A percentile compares a stretch with the other conserved stretches of the same genome.
Conservation (phyloP, 176 grass and related monocot species). For the Oryza australiensis region DNA sequence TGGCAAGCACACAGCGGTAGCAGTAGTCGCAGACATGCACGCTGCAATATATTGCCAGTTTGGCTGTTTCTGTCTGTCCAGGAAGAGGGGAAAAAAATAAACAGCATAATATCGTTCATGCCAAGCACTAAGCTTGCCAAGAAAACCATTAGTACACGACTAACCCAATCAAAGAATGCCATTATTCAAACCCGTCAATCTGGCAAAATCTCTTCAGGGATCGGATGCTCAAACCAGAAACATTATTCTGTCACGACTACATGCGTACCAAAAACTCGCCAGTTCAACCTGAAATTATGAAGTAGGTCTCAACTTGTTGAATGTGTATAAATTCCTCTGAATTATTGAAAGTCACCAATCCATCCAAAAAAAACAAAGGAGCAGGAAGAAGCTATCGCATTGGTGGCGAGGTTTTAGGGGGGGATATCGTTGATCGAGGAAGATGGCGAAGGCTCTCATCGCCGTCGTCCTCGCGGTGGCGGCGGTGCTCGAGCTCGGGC, state of each 20-base stretch:
- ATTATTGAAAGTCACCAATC: not conserved
- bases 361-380: not conserved
- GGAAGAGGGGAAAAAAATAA: not conserved
- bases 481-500: not conserved
- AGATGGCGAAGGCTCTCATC: slow-evolving; percentile 29
- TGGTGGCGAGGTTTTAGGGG: no score
- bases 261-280: slow-evolving; percentile 21
- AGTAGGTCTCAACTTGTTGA: not conserved
- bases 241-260: slow-evolving; percentile 4
- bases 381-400: not conserved
- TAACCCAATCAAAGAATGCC: not conserved
- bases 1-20: not conserved
- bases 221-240: not conserved
- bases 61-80: not conserved
- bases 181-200: not conserved
- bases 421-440: not conserved
- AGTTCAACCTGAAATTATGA: not conserved
- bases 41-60: not conserved
- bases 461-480: slow-evolving; percentile 12
- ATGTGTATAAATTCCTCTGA: not conserved
- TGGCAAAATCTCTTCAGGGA: not conserved
- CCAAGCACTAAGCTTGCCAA: not conserved
- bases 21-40: not conserved
- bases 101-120: not conserved
- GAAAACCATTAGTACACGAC: not conserved